phyloP scores from a whole-genome alignment of 495 filamentous ascomycete genomes.

The Aspergillus kassunensis region DNA sequence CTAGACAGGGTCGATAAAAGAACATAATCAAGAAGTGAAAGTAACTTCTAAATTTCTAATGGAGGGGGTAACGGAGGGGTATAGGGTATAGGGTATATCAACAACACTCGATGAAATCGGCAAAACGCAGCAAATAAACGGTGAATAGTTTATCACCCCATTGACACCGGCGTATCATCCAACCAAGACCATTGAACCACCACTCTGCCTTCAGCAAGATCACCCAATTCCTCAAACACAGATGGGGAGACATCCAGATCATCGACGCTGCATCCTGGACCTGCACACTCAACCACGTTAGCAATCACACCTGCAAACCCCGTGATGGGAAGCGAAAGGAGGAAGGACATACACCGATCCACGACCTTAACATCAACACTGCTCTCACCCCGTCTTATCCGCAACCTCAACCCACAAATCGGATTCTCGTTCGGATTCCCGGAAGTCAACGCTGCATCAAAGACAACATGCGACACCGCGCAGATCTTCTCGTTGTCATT shows the following conservation, averaged over 20 bases:
- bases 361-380: conserved; percentile 67
- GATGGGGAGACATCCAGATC: conserved; percentile 65
- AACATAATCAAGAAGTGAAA: not conserved
- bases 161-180: conserved; percentile 21
- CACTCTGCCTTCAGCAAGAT: conserved; percentile 54
- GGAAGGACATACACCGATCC: conserved; percentile 57
- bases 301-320: not conserved
- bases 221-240: conserved; percentile 59
- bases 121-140: not conserved
- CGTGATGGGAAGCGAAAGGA: conserved; percentile 1
- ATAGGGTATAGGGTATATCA: conserved; percentile 12
- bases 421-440: conserved; percentile 66
- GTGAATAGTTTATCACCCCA: conserved; percentile 4
- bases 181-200: conserved; percentile 67
- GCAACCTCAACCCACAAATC: conserved; percentile 62
- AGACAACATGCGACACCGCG: conserved; percentile 63
- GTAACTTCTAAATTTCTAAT: not conserved
- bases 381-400: conserved; percentile 40
- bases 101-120: not conserved
- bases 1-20: conserved; percentile 14
- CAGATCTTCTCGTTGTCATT: conserved; percentile 53
- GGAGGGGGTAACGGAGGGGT: conserved; percentile 6
- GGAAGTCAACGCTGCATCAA: conserved; percentile 53
- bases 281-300: not conserved
- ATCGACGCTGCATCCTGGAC: conserved; percentile 53